These are phyloP conservation scores for Neofusicoccum sp. DNA, from an alignment of 2,329 filamentous ascomycete genomes.

Conservation along the genomic window DNA sequence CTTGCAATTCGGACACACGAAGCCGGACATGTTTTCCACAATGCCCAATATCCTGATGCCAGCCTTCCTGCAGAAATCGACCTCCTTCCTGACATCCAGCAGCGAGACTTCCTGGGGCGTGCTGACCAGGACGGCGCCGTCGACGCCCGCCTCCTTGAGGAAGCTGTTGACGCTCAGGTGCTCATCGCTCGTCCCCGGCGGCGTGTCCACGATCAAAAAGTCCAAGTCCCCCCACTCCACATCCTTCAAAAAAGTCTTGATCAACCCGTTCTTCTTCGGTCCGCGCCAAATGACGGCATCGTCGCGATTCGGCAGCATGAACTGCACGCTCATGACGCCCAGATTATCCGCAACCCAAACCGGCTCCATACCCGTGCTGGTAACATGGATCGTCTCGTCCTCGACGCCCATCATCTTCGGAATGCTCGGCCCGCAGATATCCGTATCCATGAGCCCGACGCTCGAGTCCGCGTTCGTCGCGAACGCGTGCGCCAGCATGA, in stretches of 20 bases:
- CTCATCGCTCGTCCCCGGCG: constrained; percentile 92
- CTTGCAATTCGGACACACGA: constrained; percentile 90
- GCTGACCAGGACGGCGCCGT: constrained; percentile 88
- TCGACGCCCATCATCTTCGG: constrained; percentile 99
- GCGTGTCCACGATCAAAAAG: constrained; percentile 90
- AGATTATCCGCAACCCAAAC: constrained; percentile 96
- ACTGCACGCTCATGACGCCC: constrained; percentile 95
- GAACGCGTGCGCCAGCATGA: constrained; percentile 84
- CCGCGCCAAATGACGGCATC: constrained; percentile 97
- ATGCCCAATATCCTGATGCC: constrained; percentile 84
- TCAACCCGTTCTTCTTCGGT: constrained; percentile 96
- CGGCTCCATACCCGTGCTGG: constrained; percentile 83
- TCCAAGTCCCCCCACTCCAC: constrained; percentile 97
- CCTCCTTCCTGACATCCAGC: constrained; percentile 92
- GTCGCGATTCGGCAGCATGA: constrained; percentile 91
- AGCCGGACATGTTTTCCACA: constrained; percentile 97
- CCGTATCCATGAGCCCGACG: constrained; percentile 96
- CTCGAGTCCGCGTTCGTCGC: constrained; percentile 73
- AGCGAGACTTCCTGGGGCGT: constrained; percentile 93
- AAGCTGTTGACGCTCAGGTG: constrained; percentile 92
- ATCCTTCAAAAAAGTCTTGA: constrained; percentile 97
- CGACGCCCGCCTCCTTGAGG: constrained; percentile 85
- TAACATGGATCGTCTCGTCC: constrained; percentile 88
- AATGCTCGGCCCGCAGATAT: constrained; percentile 94
- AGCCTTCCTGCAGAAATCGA: constrained; percentile 95